Evolutionary conservation across 2,329 filamentous ascomycete genomes (phyloP), one percentile per base, ranked within the genome.

Genomic region (Magnaporthiopsis poae): DNA sequence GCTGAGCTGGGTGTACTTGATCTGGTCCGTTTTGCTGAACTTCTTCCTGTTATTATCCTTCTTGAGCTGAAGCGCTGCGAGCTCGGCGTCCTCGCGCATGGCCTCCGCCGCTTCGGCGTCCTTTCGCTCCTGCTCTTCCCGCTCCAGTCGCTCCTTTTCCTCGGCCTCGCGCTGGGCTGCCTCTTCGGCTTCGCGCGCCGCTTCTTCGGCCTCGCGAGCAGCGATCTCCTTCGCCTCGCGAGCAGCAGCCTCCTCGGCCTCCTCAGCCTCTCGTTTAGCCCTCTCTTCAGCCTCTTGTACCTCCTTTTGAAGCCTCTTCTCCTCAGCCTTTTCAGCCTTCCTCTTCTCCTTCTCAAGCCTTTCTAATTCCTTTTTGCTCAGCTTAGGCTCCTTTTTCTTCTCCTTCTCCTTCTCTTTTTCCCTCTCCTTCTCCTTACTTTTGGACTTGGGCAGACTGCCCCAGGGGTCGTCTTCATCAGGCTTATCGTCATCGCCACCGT

Each of bases 361-460:
- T 70, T 81, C 80, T 25, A 80, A 77, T 70, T 84, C 82, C 68
- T 80, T 83, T 70, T 81, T 80, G 72, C 73, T 79, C 60, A 83
- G 74, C 72, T 80, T 83, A 11, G 76, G 75, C 65, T 79, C 77
- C 68, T 81, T 77, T 46, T 78, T 74, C 61, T 77, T 76, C 31
- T 77, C 74, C 46, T 77, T 74, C 46, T 74, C 69, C 35, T 70
- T 69, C 11, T 71, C 70, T 35, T 70, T 71, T 29, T 74, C 71
- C 63, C 72, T 75, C n/a, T 76, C 74, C 69, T 78, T 81, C 67
- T 81, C 77, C 68, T 79, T 80, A 59, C 78, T 75, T 69, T 80
- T 80, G 60, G 76, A 75, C 66, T 79, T 75, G 29, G 70, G 71
- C 18, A 73, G 71, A 3, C 70, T 68, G 18, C 71, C 74, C 74